These are phyloP conservation scores for Metarhizium anisopliae DNA, from an alignment of 2,329 filamentous ascomycete genomes.

Conservation along the genomic window DNA sequence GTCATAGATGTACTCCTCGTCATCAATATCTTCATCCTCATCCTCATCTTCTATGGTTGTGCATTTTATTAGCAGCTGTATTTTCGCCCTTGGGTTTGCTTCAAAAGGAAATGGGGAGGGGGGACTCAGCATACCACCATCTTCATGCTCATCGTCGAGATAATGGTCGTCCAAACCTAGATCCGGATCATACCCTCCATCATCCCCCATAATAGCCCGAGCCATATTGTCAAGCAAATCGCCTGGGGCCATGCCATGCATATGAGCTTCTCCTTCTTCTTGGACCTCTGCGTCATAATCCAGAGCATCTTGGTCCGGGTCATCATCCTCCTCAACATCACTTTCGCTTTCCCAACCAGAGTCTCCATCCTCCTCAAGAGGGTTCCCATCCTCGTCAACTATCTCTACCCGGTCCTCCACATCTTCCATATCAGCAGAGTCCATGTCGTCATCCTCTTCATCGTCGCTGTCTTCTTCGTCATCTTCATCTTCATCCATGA, in stretches of 20 bases:
- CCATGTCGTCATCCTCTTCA: slow-evolving; percentile 38
- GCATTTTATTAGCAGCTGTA: not conserved
- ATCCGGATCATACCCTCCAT: slow-evolving; percentile 43
- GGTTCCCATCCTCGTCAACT: slow-evolving; percentile 53
- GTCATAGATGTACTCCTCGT: slow-evolving; percentile 55
- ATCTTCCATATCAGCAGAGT: slow-evolving; percentile 39
- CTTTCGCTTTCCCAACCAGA: slow-evolving; percentile 54
- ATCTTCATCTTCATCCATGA: slow-evolving; percentile 63
- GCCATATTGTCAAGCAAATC: slow-evolving; percentile 44
- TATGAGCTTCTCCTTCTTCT: slow-evolving; percentile 43
- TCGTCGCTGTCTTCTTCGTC: slow-evolving; percentile 57
- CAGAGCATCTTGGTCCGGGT: slow-evolving; percentile 43
- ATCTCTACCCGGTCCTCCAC: slow-evolving; percentile 47
- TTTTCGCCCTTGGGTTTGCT: not conserved
- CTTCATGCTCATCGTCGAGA: slow-evolving; percentile 48
- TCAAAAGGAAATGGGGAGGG: too few species aligned
- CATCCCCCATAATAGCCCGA: slow-evolving; percentile 44
- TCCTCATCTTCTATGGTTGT: slow-evolving; percentile 36
- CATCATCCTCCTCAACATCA: slow-evolving; percentile 45
- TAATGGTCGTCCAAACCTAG: slow-evolving; percentile 44
- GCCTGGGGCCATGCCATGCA: slow-evolving; percentile 34
- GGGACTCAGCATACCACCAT: slow-evolving; percentile 36
- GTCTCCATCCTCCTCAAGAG: slow-evolving; percentile 49
- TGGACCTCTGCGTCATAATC: slow-evolving; percentile 48
- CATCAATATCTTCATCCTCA: slow-evolving; percentile 64